Base-by-base conservation (phyloP, 495 filamentous ascomycete genomes). In the Tuber aestivum region DNA sequence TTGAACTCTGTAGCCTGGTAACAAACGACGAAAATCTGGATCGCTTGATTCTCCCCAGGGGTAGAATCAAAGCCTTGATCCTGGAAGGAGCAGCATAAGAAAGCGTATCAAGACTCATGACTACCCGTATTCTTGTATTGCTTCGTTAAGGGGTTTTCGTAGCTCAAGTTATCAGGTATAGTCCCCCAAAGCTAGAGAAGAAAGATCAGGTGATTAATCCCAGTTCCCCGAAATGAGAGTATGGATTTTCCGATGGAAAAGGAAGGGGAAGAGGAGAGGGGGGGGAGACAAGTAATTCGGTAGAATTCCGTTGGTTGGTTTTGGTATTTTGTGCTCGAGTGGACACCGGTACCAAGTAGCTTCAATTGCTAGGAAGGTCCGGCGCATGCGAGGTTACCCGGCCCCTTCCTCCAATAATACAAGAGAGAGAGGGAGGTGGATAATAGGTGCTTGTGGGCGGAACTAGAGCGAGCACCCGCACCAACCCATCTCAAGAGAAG, bases 41-140 rank as follows among this genome's bases (percentile, higher is more conserved):
- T 41, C 90, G 90, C 82, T 89, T 93, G 82, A 98, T 95, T 78
- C 87, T 89, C 48, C 95, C 95, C 81, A 96, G 87, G 65, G 95
- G 96, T 65, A 97, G 86, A 68, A 97, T 86, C 73, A 97, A 87
- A 65, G 90, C 92, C 83, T 91, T 90, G 78, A 98, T 88, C 86
- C 92, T 92, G 85, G 93, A 94, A 76, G 96, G 94, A 82, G 94
- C 91, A 85, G 93, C 88, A 80, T 93, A 94, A 78, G 94, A 92
- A 80, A 97, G 89, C 80, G 92, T 89, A 84, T 97, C 95, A 81
- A 93, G 88, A 81, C 88, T 89, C 94, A 97, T 97, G 77, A 80
- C 44, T 77, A 73, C n/a, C 40, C 23, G 78, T 48, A 35, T 69
- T 37, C 50, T 42, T 45, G 72, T 72, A 56, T 69, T 69, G 75